Evolutionary conservation across 2,329 filamentous ascomycete species (phyloP), one percentile per base, ranked within the genome.

Genomic region (Iodosphaeria phyllophila): DNA sequence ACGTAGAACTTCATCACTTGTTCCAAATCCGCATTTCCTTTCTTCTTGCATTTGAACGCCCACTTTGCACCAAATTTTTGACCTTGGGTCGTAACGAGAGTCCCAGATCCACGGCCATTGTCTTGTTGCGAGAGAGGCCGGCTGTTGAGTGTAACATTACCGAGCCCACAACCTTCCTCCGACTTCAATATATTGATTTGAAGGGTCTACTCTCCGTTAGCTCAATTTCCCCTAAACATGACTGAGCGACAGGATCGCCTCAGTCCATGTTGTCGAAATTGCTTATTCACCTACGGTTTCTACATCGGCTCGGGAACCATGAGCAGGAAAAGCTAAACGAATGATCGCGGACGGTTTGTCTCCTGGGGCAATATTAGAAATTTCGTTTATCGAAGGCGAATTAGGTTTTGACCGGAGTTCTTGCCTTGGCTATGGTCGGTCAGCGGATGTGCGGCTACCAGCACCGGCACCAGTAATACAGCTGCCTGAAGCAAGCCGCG

Each of bases 111-210:
- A 21, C 36, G 29, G n/a, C 51, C 50, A 27, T 46, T 39, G 12
- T 39, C 47, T 21, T 49, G 44, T 29, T 54, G 51, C 10, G 42
- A 32, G 5, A 64, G 43, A 5, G 39, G 19, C 29, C 56, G 49
- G 29, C 51, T 55, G 37, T 62, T 55, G 30, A 66, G 37, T 11
- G 50, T 54, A 29, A 63, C 44, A 32, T 56, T 58, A 32, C 50
- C 52, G 35, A 44, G 46, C 3, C 52, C 58, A 35, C 61, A 65
- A 14, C 52, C 44, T n/a, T 48, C 39, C 7, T 44, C 42, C 7
- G 58, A 55, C 29, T 57, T 51, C 16, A 52, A 39, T 18, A 64
- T 42, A 31, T 60, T 50, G 23, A 65, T 37, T 22, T 47, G 47
- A 24, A 64, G 43, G 20, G 43, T 31, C 39, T 43, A 13, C 4